These are phyloP conservation scores for Knoxdaviesia capensis DNA, from an alignment of 2,329 filamentous ascomycete species.

Conservation along the genomic window DNA sequence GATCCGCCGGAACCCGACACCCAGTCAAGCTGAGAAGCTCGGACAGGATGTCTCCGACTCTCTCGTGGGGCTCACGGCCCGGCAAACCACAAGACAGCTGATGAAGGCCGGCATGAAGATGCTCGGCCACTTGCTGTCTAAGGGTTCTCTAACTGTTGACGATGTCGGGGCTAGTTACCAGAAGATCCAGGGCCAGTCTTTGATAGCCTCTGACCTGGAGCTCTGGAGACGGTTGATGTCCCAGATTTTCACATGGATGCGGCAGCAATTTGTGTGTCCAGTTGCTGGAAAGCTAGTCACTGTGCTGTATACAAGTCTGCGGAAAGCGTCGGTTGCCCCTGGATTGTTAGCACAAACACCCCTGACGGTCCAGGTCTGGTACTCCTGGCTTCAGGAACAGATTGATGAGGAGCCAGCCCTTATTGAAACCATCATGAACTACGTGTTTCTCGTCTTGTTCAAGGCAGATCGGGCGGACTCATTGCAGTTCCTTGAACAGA, in stretches of 20 bases:
- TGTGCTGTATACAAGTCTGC: constrained; percentile 29
- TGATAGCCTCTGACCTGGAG: constrained; percentile 14
- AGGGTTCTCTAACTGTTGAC: constrained; percentile 29
- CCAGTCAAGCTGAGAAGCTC: too few relatives aligned
- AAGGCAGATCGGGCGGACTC: constrained; percentile 32
- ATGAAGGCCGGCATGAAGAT: constrained; percentile 52
- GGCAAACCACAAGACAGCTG: constrained; percentile 38
- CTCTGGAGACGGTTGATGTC: constrained; percentile 30
- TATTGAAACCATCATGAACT: constrained; percentile 42
- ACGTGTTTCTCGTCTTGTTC: constrained; percentile 42
- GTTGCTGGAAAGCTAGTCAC: constrained; percentile 41
- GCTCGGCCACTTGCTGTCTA: constrained; percentile 44
- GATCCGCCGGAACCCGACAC: constrained; percentile 28
- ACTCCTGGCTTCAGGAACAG: constrained; percentile 32
- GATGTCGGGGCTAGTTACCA: constrained; percentile 24
- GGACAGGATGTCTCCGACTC: constrained; percentile 28
- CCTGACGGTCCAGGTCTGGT: constrained; percentile 26
- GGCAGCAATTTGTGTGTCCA: constrained; percentile 34
- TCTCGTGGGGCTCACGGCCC: constrained; percentile 37
- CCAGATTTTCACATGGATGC: constrained; percentile 33
- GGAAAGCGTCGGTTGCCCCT: constrained; percentile 12
- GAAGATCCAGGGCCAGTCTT: constrained; percentile 10
- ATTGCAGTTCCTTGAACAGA: constrained; percentile 32
- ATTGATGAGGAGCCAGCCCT: constrained; percentile 27
- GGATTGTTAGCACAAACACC: constrained; percentile 4